phyloP scores from a whole-genome alignment of 805 yeast genomes.

The Kodamaea kakaduensis region DNA sequence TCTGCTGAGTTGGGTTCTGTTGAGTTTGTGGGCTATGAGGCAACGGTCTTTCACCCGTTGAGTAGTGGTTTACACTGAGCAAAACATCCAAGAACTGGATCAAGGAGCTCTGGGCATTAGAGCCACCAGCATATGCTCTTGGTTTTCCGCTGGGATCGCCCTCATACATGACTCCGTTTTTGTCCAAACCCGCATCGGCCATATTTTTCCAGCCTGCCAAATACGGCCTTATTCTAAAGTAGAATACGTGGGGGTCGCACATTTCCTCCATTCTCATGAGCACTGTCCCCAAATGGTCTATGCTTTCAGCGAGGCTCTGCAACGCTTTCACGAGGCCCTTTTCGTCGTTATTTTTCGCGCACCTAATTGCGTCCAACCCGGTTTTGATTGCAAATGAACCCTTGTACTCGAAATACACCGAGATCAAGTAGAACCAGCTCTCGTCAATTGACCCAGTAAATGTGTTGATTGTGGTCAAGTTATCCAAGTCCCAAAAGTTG shows the following conservation, averaged over 20 bases:
- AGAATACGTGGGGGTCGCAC: conserved; percentile 93
- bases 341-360: conserved; percentile 47
- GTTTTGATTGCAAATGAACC: conserved; percentile 69
- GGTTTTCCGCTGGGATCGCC: conserved; percentile 44
- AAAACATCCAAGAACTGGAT: conserved; percentile 82
- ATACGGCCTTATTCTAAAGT: conserved; percentile 80
- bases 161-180: conserved; percentile 75
- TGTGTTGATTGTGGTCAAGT: conserved; percentile 74
- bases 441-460: conserved; percentile 91
- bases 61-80: conserved; percentile 69
- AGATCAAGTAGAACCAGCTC: conserved; percentile 87
- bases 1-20: not conserved
- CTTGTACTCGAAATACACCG: conserved; percentile 77
- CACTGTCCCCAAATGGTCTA: conserved; percentile 69
- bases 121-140: conserved; percentile 75
- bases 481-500: conserved; percentile 52
- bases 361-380: conserved; percentile 64
- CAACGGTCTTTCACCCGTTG: conserved; percentile 59
- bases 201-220: conserved; percentile 94
- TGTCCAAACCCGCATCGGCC: conserved; percentile 73
- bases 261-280: conserved; percentile 83
- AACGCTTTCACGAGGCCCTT: conserved; percentile 42
- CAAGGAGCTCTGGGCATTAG: conserved; percentile 88
- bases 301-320: conserved; percentile 66
- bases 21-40: conserved; percentile 15